Base-by-base conservation (phyloP, 2,329 filamentous ascomycete genomes). In the Elsinoe ampelina region DNA sequence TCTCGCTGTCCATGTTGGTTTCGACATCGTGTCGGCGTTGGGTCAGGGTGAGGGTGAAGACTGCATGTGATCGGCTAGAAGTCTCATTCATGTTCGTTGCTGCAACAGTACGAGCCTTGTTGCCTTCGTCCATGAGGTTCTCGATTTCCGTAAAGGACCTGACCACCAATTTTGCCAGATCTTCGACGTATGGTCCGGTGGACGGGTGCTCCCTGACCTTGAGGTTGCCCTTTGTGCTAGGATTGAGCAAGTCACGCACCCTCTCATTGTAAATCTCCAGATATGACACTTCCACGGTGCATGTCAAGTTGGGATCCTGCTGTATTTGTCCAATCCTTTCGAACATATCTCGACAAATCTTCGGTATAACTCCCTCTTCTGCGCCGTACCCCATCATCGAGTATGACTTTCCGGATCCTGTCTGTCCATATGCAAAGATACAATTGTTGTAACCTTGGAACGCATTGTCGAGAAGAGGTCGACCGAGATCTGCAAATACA, bases 31-130 rank as follows among this genome's bases (percentile, higher is more conserved):
- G 86, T 59, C 88, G 84, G 71, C 96, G 97, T 71, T 98, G 93
- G 0, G 90, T 95, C 47, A 98, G 77, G 67, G 92, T 97, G 55
- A 98, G 77, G 17, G 95, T 98, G 70, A 98, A 98, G 54, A 98
- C 95, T 39, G 93, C 93, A 72, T 98, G 93, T 69, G 92, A 97
- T 77, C 93, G 86, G 80, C 90, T 95, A 59, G 90, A 96, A 0
- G 95, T 98, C 73, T 97, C 93, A 77, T 98, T 98, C 93, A 98
- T 98, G 80, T 97, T 98, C 38, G 93, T 98, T 6, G 93, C 93
- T 2, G 93, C 93, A 38, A 98, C 93, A 0, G 93, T 98, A 77
- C 93, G 82, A 34, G 93, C 93, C 74, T 98, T 98, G 77, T 98
- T 98, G 66, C 93, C 93, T 73, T 97, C 92, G 68, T 98, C 93